Evolutionary conservation across 108 stramenopile genomes (phyloP), one percentile per base, ranked within the genome.

Genomic region (Skeletonema marinoi): DNA sequence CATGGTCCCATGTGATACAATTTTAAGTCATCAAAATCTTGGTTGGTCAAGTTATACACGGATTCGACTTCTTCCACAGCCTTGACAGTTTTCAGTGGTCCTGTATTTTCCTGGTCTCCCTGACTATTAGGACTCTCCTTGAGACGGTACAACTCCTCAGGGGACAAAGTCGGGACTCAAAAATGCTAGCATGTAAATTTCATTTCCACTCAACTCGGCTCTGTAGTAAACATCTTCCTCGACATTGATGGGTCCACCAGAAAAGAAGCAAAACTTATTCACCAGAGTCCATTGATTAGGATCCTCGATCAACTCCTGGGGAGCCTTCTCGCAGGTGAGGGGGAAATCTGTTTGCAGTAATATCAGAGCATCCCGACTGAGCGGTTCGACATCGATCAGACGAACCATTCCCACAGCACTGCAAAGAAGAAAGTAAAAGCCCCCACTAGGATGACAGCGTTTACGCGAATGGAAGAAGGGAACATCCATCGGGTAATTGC

Each of bases 231-330:
- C 91, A 83, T 95, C 92, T 78, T 95, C 94, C 59, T 95, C 94
- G 4, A 88, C 84, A 71, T 95, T 95, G 64, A 95, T 92, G 16
- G 94, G 94, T 35, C 94, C 94, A 9, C 94, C 94, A 6, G 90
- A 91, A 78, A 95, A 95, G 88, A 95, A 95, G 70, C 94, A 95
- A 71, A 95, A 95, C 69, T 90, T 93, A 73, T 92, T 84, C 32
- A 95, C 91, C 33, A 95, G 68, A 6, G 89, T 89, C 94, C 94
- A 95, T 56, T 90, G 78, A n/a, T 82, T 71, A 3, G 89, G 91
- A 68, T 93, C 89, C 50, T 89, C 77, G 65, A 95, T 75, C 4
- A 95, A 73, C 11, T 51, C 36, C n/a, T 32, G 38, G 17, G 94
- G 94, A 10, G 89, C 90, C 8, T 86, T 79, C 66, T 95, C 94